Conservation (phyloP, 306 rosid genomes). For the Myrica gale region DNA sequence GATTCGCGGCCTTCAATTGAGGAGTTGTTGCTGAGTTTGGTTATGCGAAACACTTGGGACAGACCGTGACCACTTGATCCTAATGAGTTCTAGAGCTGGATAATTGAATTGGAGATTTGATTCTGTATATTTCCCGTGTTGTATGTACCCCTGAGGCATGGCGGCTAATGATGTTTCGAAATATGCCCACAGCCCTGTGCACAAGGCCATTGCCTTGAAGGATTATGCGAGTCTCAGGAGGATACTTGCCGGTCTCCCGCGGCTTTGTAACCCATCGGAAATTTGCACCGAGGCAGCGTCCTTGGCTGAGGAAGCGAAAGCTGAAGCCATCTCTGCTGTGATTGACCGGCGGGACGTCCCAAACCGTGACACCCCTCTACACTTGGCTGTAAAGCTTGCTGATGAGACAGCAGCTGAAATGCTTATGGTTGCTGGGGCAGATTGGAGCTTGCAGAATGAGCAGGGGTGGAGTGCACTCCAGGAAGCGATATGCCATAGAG, state of each 20-base stretch:
- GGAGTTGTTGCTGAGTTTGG: conserved; percentile 24
- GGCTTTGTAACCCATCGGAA: conserved; percentile 62
- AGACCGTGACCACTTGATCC: conserved; percentile 8
- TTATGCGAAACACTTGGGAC: conserved; percentile 21
- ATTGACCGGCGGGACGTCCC: conserved; percentile 90
- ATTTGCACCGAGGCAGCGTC: conserved; percentile 67
- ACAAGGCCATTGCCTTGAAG: conserved; percentile 71
- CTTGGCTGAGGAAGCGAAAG: conserved; percentile 80
- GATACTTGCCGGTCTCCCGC: conserved; percentile 61
- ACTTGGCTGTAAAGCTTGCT: conserved; percentile 85
- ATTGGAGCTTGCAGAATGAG: conserved; percentile 99
- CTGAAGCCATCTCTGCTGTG: conserved; percentile 68
- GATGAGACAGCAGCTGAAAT: conserved; percentile 74
- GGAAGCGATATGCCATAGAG: conserved; percentile 89
- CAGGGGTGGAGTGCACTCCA: conserved; percentile 99
- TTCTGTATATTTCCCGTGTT: conserved; percentile 40
- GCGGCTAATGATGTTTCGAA: conserved; percentile 70
- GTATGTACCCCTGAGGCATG: conserved; percentile 53
- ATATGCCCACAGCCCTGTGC: conserved; percentile 88
- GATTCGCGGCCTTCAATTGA: conserved; percentile 26
- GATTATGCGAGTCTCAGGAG: conserved; percentile 71
- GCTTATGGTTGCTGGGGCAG: conserved; percentile 96
- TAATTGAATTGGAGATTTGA: conserved; percentile 32
- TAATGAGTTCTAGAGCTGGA: conserved; percentile 24
- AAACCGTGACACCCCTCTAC: conserved; percentile 88